Conservation (phyloP, 805 yeast species). For the Yarrowia divulgata region DNA sequence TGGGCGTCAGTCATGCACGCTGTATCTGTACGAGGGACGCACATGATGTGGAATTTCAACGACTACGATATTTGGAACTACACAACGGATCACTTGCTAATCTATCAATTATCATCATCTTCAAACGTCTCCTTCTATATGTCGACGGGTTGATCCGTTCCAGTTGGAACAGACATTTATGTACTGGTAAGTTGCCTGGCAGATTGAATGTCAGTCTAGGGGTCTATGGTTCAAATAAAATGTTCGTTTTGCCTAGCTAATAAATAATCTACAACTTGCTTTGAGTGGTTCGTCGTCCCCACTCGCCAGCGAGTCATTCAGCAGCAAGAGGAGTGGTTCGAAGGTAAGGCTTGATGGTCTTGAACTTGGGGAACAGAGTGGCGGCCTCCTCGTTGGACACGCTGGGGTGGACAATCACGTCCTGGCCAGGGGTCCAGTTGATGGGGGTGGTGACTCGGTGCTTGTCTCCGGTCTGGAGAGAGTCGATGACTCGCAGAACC, state of each 20-base stretch:
- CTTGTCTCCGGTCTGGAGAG: slow-evolving; percentile 86
- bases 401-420: slow-evolving; percentile 91
- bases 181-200: too few relatives aligned
- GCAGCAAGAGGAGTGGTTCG: slow-evolving; percentile 62
- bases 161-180: too few relatives aligned
- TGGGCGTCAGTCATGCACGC: too few relatives aligned
- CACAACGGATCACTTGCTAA: too few relatives aligned
- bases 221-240: background rate
- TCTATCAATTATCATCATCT: too few relatives aligned
- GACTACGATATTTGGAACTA: too few relatives aligned
- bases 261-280: slow-evolving; percentile 39
- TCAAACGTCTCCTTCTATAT: too few relatives aligned
- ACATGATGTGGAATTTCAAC: too few relatives aligned
- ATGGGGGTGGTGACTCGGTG: slow-evolving; percentile 91
- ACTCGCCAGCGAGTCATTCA: slow-evolving; percentile 39
- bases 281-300: slow-evolving; percentile 31
- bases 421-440: slow-evolving; percentile 91
- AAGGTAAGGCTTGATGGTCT: slow-evolving; percentile 89
- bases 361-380: slow-evolving; percentile 87
- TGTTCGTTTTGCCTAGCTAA: slow-evolving; percentile 16
- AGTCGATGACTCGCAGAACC: slow-evolving; percentile 89
- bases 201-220: too few relatives aligned
- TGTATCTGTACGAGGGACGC: too few relatives aligned
- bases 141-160: too few relatives aligned
- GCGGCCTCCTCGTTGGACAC: slow-evolving; percentile 84